These are phyloP conservation scores for Talaromyces albobiverticillius DNA, from an alignment of 2,329 filamentous ascomycete species.

Conservation along the genomic window DNA sequence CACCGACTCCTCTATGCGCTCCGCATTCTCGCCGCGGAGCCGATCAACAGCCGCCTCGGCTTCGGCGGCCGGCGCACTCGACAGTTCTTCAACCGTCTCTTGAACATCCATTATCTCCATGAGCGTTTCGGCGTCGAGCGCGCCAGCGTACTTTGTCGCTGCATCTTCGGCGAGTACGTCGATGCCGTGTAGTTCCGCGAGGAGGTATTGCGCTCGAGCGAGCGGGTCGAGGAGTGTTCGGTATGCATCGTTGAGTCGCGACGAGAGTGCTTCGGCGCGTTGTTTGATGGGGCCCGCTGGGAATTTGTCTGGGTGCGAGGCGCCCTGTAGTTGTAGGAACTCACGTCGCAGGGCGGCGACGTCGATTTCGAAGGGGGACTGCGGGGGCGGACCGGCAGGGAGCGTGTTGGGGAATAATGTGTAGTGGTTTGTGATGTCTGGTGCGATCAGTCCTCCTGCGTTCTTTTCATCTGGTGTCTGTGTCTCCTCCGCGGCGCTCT, in stretches of 20 bases:
- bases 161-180: constrained; percentile 76
- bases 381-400: constrained; percentile 72
- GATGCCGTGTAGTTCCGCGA: constrained; percentile 63
- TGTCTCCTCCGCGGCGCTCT: constrained; percentile 2
- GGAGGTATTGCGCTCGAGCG: constrained; percentile 80
- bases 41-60: constrained; percentile 61
- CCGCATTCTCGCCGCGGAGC: constrained; percentile 65
- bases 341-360: constrained; percentile 69
- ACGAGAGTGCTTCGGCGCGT: constrained; percentile 72
- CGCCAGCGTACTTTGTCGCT: constrained; percentile 53
- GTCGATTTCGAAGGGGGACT: constrained; percentile 73
- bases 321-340: constrained; percentile 76
- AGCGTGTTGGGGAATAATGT: constrained; percentile 82
- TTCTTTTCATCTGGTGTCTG: too few species aligned
- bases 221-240: constrained; percentile 77
- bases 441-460: too few species aligned
- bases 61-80: constrained; percentile 34
- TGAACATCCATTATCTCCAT: constrained; percentile 83
- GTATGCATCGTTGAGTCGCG: constrained; percentile 88
- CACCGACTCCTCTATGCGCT: constrained; percentile 63
- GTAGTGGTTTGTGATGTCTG: constrained; percentile 65
- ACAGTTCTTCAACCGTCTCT: constrained; percentile 65
- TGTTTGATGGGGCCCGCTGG: constrained; percentile 46
- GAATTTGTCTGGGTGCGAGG: constrained; percentile 50
- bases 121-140: constrained; percentile 68